Conservation (phyloP, 345 rosid species). For the Dovyalis caffra region DNA sequence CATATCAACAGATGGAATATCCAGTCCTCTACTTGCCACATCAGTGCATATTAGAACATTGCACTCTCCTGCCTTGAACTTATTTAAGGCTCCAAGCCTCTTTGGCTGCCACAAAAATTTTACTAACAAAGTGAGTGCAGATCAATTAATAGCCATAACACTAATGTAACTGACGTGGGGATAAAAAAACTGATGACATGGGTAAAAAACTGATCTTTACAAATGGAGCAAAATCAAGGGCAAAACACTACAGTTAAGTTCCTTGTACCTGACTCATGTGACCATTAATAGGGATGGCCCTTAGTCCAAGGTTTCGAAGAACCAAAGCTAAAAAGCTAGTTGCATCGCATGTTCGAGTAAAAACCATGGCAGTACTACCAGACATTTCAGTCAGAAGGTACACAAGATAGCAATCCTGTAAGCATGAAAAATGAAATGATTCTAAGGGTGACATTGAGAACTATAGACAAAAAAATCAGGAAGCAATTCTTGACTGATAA, state of each 20-base stretch:
- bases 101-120: conserved; percentile 53
- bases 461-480: background rate
- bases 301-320: conserved; percentile 84
- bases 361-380: conserved; percentile 82
- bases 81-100: conserved; percentile 91
- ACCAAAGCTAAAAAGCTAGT: conserved; percentile 68
- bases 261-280: conserved; percentile 82
- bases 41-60: conserved; percentile 90
- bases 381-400: conserved; percentile 70
- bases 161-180: background rate
- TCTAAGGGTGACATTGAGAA: background rate
- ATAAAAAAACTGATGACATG: too few species aligned
- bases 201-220: background rate
- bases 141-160: background rate
- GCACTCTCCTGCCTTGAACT: conserved; percentile 93
- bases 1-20: conserved; percentile 93
- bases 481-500: background rate
- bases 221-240: background rate
- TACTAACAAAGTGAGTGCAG: conserved; percentile 1
- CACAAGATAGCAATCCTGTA: conserved; percentile 92
- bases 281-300: conserved; percentile 96
- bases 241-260: background rate
- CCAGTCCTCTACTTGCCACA: conserved; percentile 98
- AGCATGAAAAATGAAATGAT: conserved; percentile 14
- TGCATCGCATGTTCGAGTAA: conserved; percentile 89